A percentile compares a stretch with the other conserved stretches of the same genome.
Evolutionary conservation across 257 asterid genomes (phyloP).

Genomic region (Solanum bulbocastanum): DNA sequence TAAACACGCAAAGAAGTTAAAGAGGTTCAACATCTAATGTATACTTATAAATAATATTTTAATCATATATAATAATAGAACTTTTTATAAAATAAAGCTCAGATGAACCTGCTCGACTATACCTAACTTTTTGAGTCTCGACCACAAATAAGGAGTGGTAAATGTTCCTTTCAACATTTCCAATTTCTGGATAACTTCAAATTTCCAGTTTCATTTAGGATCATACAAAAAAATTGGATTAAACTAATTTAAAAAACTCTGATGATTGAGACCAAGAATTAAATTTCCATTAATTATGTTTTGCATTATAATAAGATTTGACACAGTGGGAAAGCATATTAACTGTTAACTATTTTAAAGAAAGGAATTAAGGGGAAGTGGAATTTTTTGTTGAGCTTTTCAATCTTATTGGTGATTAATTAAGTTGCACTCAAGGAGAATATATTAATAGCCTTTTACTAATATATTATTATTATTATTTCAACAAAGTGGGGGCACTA

Average conservation of each 20-base stretch:
- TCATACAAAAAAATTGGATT: not conserved
- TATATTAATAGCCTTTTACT: not conserved
- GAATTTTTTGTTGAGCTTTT: slow-evolving; percentile 2
- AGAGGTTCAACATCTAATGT: not conserved
- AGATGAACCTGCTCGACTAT: not conserved
- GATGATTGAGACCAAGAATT: slow-evolving; percentile 1
- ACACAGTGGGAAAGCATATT: slow-evolving; percentile 9
- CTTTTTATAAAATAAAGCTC: fast-evolving
- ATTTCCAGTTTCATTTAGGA: not conserved
- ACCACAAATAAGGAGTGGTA: not conserved
- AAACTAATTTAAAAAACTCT: not conserved
- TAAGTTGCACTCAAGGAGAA: slow-evolving; percentile 5
- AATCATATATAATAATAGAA: not conserved
- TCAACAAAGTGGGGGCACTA: not conserved
- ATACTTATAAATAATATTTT: not conserved
- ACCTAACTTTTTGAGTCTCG: not conserved
- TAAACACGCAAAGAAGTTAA: not conserved
- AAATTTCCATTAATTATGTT: not conserved
- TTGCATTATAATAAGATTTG: not conserved
- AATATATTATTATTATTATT: not conserved
- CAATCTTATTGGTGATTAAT: slow-evolving; percentile 11
- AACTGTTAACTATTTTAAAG: not conserved
- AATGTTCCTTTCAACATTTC: not conserved
- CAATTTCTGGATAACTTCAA: slow-evolving; percentile 6
- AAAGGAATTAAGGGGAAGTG: slow-evolving; percentile 6